Percentiles rank a stretch among this genome's conserved stretches.
phyloP scores from a whole-genome alignment of 331 rosid species.

The Spiraea crenata region DNA sequence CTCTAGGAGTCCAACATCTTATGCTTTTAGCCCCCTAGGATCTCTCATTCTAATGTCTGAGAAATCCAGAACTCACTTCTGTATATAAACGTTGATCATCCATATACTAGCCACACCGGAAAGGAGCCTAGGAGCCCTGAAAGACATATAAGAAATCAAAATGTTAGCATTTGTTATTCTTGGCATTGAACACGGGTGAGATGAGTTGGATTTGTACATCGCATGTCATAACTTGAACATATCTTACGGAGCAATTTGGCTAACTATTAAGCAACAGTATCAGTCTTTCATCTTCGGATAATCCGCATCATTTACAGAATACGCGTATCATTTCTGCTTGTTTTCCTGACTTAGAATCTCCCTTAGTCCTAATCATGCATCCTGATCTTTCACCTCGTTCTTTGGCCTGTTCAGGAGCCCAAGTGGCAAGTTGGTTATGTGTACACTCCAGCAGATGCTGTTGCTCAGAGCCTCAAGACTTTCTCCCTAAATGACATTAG shows the following conservation, averaged over 20 bases:
- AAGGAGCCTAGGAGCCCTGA: not conserved
- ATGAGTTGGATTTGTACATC: no score
- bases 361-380: not conserved
- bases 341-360: not conserved
- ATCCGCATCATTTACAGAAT: not conserved
- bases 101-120: not conserved
- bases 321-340: not conserved
- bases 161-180: no score
- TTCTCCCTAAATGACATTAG: conserved; percentile 62
- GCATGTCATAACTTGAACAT: no score
- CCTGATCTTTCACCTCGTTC: not conserved
- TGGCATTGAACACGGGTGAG: no score
- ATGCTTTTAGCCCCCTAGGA: no score
- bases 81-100: no score
- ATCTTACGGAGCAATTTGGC: no score
- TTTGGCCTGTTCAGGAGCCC: conserved; percentile 39
- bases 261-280: no score
- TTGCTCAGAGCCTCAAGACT: conserved; percentile 72
- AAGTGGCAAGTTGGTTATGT: conserved; percentile 51
- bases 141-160: not conserved
- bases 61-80: no score
- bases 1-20: no score
- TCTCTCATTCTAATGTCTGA: no score
- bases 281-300: not conserved
- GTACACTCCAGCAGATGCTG: conserved; percentile 64